phyloP scores from a whole-genome alignment of 2,329 filamentous ascomycete genomes.

The Falciphora oryzae region DNA sequence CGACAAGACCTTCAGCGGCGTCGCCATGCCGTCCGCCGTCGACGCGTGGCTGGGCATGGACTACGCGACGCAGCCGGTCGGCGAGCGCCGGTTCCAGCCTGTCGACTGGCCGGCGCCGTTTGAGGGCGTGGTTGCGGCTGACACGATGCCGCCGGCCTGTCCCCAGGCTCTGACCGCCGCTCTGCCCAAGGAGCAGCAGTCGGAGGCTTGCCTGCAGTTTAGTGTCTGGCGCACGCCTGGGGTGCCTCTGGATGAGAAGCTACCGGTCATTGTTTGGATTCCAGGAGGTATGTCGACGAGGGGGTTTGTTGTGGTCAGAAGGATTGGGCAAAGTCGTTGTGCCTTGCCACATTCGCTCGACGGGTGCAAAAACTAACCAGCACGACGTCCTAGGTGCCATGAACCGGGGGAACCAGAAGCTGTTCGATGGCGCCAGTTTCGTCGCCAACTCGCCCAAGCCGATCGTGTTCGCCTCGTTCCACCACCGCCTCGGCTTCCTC shows the following conservation, averaged over 20 bases:
- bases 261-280: slow-evolving; percentile 3
- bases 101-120: slow-evolving; percentile 3
- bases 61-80: slow-evolving; percentile 6
- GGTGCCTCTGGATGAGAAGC: background rate
- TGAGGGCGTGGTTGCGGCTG: slow-evolving; percentile 1
- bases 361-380: too few species aligned
- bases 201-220: slow-evolving; percentile 7
- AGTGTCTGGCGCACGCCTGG: slow-evolving; percentile 6
- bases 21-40: slow-evolving; percentile 6
- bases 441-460: slow-evolving; percentile 7
- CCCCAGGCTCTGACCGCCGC: slow-evolving; percentile 1
- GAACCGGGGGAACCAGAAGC: slow-evolving; percentile 5
- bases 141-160: background rate
- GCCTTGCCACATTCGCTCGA: too few species aligned
- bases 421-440: slow-evolving; percentile 1
- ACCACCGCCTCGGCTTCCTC: slow-evolving; percentile 1
- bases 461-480: slow-evolving; percentile 4
- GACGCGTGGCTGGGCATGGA: slow-evolving; percentile 10
- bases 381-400: background rate
- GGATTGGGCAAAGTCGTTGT: too few species aligned
- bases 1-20: slow-evolving; percentile 1
- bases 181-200: slow-evolving; percentile 1
- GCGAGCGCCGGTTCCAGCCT: slow-evolving; percentile 2
- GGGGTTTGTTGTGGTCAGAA: too few species aligned
- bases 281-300: background rate